phyloP scores from a whole-genome alignment of 345 rosid genomes.

The Brassica rapa region DNA sequence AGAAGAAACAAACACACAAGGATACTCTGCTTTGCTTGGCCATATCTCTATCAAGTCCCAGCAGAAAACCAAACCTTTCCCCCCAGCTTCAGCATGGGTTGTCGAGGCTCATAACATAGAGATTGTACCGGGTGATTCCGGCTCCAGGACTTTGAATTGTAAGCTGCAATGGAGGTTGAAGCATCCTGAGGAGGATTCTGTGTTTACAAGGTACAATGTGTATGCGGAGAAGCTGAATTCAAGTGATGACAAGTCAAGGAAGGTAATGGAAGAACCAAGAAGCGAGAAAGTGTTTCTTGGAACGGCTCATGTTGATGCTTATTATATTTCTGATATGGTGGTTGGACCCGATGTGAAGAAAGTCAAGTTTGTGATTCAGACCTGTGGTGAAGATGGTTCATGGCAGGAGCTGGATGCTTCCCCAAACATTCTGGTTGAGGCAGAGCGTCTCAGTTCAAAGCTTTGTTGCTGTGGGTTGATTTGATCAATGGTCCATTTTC shows the following conservation, averaged over 20 bases:
- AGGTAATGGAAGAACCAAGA: slow-evolving; percentile 26
- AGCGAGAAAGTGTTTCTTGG: slow-evolving; percentile 51
- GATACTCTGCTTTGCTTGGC: slow-evolving; percentile 67
- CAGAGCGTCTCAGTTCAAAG: slow-evolving; percentile 28
- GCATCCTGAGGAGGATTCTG: slow-evolving; percentile 26
- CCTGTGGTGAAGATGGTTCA: slow-evolving; percentile 49
- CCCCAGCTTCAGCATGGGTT: slow-evolving; percentile 57
- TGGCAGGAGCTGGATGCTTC: slow-evolving; percentile 59
- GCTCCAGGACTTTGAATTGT: slow-evolving; percentile 46
- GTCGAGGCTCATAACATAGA: slow-evolving; percentile 48
- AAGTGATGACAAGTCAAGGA: slow-evolving; percentile 14
- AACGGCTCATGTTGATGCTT: slow-evolving; percentile 55
- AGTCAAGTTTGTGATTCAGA: slow-evolving; percentile 61
- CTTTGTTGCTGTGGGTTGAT: slow-evolving; percentile 35
- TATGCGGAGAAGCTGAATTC: slow-evolving; percentile 47
- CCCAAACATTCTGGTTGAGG: slow-evolving; percentile 49
- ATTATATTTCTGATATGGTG: slow-evolving; percentile 54
- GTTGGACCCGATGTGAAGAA: slow-evolving; percentile 45
- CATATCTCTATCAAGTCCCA: slow-evolving; percentile 43
- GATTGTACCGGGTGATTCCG: slow-evolving; percentile 43
- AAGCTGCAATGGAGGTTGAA: slow-evolving; percentile 60
- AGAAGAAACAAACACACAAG: slow-evolving; percentile 27
- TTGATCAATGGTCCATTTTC: slow-evolving; percentile 3
- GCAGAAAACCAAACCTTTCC: slow-evolving; percentile 45
- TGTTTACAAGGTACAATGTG: slow-evolving; percentile 55